Evolutionary conservation across 768 basidiomycete species (phyloP), one percentile per base, ranked within the genome.

Genomic region (Rhizopogon salebrosus): DNA sequence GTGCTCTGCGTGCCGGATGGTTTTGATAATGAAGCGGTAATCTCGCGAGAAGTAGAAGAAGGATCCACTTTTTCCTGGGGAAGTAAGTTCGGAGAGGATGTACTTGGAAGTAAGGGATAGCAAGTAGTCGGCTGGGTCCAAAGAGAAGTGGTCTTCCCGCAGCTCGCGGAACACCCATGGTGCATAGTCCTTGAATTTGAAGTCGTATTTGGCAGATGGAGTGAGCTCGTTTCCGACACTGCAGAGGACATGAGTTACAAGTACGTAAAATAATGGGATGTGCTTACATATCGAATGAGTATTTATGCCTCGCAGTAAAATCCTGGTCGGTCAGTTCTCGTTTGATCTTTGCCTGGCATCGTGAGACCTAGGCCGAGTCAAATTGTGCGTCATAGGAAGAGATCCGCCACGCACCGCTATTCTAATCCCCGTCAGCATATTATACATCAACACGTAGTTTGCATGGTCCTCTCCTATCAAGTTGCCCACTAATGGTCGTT

Each of bases 21-120:
- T 99, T 73, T 99, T 99, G 83, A 99, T 98, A 74, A 99, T 99
- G 76, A 97, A 99, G 2, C 95, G 88, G 65, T 98, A 99, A 75
- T 99, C 95, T 38, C 94, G 81, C 6, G 94, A 97, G 68, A 98
- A 98, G 72, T 98, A 99, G 77, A 99, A 99, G 74, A 99, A 99
- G 13, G 92, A 95, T 27, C 97, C 97, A 1, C 92, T 95, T 75
- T 99, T 99, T 29, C 97, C 97, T 0, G 97, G 95, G 0, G 94
- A 97, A 20, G 97, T 97, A 27, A 99, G 82, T 65, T 98, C 97
- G 37, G 94, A 95, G 27, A 99, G 80, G 66, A 99, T 98, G 73
- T 98, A 99, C 67, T 95, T 97, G 8, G 89, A 87, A 4, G 97
- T 99, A 53, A 99, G 82, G 1, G 94, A 95, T 53, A 98, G 83